A percentile compares a stretch with the other conserved stretches of the same genome.
phyloP scores from a whole-genome alignment of 208 protist genomes.

The Naegleria fowleri region DNA sequence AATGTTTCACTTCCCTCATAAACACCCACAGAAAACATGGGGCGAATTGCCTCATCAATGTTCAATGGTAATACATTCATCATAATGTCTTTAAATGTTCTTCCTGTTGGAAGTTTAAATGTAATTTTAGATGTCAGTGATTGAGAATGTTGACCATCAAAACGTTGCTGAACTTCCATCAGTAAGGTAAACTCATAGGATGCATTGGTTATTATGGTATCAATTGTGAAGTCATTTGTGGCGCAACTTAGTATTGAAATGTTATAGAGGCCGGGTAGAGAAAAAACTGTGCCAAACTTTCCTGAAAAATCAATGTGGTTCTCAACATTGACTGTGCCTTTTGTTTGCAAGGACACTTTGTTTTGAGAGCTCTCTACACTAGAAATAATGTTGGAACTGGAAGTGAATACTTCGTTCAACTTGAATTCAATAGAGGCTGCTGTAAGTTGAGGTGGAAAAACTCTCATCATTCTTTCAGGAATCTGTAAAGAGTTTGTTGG shows the following conservation, averaged over 20 bases:
- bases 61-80: neutral
- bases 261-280: neutral
- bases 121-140: neutral
- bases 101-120: neutral
- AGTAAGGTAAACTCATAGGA: neutral
- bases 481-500: neutral
- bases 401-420: neutral
- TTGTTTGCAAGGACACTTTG: neutral
- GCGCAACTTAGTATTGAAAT: neutral
- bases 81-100: neutral
- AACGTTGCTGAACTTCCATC: neutral
- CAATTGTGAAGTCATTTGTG: neutral
- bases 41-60: neutral
- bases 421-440: neutral
- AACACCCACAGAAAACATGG: neutral
- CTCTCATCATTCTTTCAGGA: neutral
- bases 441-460: neutral
- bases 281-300: neutral
- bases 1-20: neutral
- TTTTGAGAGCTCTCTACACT: neutral
- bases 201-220: neutral
- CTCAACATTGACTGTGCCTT: neutral
- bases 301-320: neutral
- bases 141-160: neutral
- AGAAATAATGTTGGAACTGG: neutral